phyloP scores from a whole-genome alignment of 805 yeast genomes.

The Saturnispora mendoncae region DNA sequence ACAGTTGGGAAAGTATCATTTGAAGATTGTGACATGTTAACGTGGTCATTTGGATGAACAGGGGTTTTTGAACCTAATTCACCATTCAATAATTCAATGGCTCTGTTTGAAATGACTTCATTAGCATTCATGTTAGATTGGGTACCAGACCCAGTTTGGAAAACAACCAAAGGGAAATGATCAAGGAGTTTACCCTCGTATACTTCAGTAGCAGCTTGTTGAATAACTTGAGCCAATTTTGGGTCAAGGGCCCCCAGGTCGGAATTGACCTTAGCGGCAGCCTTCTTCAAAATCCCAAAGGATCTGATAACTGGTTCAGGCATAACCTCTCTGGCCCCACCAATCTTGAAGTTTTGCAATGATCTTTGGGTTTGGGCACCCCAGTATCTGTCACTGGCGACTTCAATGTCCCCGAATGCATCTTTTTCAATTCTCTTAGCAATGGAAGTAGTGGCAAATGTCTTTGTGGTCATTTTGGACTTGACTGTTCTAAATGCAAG shows the following conservation, averaged over 20 bases:
- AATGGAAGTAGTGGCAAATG: conserved; percentile 25
- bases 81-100: conserved; percentile 93
- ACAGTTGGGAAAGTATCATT: conserved; percentile 99
- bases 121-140: conserved; percentile 99
- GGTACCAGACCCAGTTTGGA: conserved; percentile 99
- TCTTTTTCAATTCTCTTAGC: conserved; percentile 72
- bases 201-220: conserved; percentile 93
- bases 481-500: conserved; percentile 21
- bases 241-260: conserved; percentile 78
- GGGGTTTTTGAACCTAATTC: conserved; percentile 84
- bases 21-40: conserved; percentile 97
- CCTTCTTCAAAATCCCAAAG: conserved; percentile 88
- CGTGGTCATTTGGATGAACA: conserved; percentile 98
- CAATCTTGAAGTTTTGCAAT: conserved; percentile 87
- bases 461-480: conserved; percentile 18
- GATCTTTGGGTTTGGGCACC: conserved; percentile 98
- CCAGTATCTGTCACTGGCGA: conserved; percentile 73
- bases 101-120: conserved; percentile 97
- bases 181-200: conserved; percentile 83
- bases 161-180: conserved; percentile 96
- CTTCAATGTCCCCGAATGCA: conserved; percentile 96
- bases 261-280: conserved; percentile 87
- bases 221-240: conserved; percentile 72
- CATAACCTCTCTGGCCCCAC: conserved; percentile 83
- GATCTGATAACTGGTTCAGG: conserved; percentile 88